phyloP scores from a whole-genome alignment of 768 basidiomycete species.

The Leccinum olivaceopallidum region DNA sequence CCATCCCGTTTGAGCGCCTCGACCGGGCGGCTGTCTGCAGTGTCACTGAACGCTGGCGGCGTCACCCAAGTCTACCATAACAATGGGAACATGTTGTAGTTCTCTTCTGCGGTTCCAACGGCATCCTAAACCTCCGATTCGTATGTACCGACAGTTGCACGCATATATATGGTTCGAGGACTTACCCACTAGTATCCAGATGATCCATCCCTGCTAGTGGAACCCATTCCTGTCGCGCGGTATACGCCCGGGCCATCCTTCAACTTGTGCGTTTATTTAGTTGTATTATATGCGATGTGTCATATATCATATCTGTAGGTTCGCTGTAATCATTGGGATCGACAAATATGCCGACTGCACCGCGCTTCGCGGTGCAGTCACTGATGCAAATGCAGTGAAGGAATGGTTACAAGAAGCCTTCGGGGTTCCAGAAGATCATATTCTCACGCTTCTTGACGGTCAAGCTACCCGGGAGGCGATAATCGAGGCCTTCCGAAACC shows the following conservation, averaged over 20 bases:
- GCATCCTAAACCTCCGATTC: background rate
- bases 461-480: constrained; percentile 40
- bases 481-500: constrained; percentile 22
- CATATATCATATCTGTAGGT: constrained; percentile 3
- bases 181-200: background rate
- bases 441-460: constrained; percentile 38
- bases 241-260: background rate
- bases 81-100: background rate
- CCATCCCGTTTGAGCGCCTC: background rate
- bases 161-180: background rate
- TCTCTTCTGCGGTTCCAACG: background rate
- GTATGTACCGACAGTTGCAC: background rate
- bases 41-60: background rate
- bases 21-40: background rate
- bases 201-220: background rate
- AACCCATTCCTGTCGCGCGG: background rate
- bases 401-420: constrained; percentile 28
- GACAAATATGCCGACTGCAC: constrained; percentile 34
- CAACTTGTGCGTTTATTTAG: background rate
- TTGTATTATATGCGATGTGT: background rate
- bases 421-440: constrained; percentile 33
- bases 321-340: constrained; percentile 47
- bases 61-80: background rate
- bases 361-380: constrained; percentile 37
- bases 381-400: constrained; percentile 41